phyloP scores from a whole-genome alignment of 73 alveolate genomes.

The Paramecium bursaria region DNA sequence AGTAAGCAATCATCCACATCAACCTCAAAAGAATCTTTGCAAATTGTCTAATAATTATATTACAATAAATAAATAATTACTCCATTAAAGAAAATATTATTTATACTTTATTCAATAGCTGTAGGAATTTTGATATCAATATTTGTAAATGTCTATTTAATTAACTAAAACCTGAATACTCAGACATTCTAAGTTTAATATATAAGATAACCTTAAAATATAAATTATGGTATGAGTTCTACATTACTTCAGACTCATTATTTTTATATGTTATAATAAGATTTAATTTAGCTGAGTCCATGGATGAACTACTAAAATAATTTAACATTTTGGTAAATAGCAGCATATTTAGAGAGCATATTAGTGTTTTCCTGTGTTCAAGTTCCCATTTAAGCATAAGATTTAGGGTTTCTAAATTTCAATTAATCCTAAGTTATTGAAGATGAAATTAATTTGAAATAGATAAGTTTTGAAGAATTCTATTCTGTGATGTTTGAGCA shows the following conservation, averaged over 20 bases:
- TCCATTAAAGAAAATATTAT: not conserved
- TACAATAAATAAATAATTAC: constrained; percentile 4
- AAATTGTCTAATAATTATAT: not conserved
- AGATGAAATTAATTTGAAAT: too few species aligned
- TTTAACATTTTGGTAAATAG: too few species aligned
- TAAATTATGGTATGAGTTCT: not conserved
- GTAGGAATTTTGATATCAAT: not conserved
- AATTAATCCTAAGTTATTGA: too few species aligned
- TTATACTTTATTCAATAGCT: not conserved
- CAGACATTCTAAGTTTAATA: not conserved
- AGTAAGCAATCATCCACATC: not conserved
- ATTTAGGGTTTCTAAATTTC: too few species aligned
- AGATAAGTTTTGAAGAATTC: constrained; percentile 17
- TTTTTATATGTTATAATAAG: not conserved
- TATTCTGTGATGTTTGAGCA: not conserved
- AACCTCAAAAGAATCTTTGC: constrained; percentile 1
- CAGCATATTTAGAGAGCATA: too few species aligned
- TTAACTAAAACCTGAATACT: not conserved
- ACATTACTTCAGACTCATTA: not conserved
- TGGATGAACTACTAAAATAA: too few species aligned
- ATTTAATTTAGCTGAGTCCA: not conserved
- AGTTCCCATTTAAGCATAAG: too few species aligned
- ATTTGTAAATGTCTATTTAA: not conserved
- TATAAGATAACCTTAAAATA: constrained; percentile 23
- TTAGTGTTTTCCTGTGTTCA: too few species aligned